Percentiles rank a stretch among this genome's conserved stretches.
Conservation (phyloP, 2,329 filamentous ascomycete genomes). For the Dothiorella sarmentorum region DNA sequence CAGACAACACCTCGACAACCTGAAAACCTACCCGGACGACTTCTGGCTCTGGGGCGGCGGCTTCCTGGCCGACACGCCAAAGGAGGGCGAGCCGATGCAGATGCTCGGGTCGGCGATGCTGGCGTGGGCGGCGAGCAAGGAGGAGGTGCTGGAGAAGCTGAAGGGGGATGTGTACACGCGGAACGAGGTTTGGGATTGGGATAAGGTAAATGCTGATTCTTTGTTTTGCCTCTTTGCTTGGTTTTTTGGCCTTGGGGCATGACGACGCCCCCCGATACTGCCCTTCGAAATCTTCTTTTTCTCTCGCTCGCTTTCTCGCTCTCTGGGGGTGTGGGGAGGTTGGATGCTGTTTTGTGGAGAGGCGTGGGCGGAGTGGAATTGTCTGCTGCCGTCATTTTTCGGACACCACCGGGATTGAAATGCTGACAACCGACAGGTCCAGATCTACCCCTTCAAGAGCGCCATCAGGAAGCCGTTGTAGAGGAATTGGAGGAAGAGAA, state of each 20-base stretch:
- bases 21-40: constrained; percentile 54
- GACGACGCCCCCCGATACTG: too few relatives aligned
- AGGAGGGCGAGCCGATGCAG: constrained; percentile 61
- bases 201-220: constrained; percentile 34
- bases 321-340: neutral
- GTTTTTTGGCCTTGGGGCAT: neutral
- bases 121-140: constrained; percentile 61
- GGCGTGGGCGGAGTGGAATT: too few relatives aligned
- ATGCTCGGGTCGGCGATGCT: constrained; percentile 75
- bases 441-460: constrained; percentile 49
- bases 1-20: constrained; percentile 54
- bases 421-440: constrained; percentile 19
- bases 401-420: too few relatives aligned
- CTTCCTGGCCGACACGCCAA: constrained; percentile 62
- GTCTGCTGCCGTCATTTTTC: too few relatives aligned
- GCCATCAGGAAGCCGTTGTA: constrained; percentile 44
- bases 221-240: neutral
- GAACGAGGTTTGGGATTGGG: constrained; percentile 72
- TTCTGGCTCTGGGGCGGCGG: constrained; percentile 65
- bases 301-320: neutral
- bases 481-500: neutral
- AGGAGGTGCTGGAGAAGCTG: constrained; percentile 65
- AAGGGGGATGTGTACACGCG: constrained; percentile 69
- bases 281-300: neutral
- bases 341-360: too few relatives aligned